These are phyloP conservation scores for Diplodia corticola DNA, from an alignment of 2,329 filamentous ascomycete species.

Conservation along the genomic window DNA sequence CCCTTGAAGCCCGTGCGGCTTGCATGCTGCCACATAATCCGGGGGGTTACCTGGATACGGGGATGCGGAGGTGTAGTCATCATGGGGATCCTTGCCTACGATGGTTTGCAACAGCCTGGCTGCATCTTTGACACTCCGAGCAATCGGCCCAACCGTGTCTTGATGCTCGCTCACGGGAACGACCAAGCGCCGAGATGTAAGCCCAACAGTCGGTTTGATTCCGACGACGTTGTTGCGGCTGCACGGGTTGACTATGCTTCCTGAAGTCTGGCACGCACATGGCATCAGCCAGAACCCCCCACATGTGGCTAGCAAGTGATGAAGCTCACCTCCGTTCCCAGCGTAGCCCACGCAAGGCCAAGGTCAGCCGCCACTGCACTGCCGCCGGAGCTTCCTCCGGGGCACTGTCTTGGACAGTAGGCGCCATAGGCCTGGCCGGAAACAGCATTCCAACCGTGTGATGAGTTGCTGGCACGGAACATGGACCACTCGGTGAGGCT, in stretches of 20 bases:
- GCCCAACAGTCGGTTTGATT: slow-evolving; percentile 57
- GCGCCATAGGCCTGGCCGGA: too few relatives aligned
- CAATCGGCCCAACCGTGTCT: slow-evolving; percentile 69
- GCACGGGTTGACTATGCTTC: slow-evolving; percentile 65
- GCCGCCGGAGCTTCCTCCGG: too few relatives aligned
- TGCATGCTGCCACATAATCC: not conserved
- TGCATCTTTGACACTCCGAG: slow-evolving; percentile 68
- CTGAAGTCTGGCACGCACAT: too few relatives aligned
- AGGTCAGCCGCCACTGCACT: too few relatives aligned
- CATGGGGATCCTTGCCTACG: slow-evolving; percentile 61
- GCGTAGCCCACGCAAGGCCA: too few relatives aligned
- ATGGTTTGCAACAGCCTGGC: slow-evolving; percentile 67
- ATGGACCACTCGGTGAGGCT: too few relatives aligned
- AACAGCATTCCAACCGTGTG: too few relatives aligned
- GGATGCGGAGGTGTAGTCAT: slow-evolving; percentile 64
- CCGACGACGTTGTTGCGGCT: slow-evolving; percentile 69
- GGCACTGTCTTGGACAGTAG: too few relatives aligned
- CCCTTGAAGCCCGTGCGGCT: slow-evolving; percentile 60
- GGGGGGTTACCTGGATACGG: not conserved
- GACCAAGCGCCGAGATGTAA: slow-evolving; percentile 29
- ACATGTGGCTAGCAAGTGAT: too few relatives aligned
- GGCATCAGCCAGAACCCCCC: too few relatives aligned
- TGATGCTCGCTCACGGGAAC: slow-evolving; percentile 68
- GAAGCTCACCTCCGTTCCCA: too few relatives aligned
- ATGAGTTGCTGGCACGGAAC: too few relatives aligned